These are phyloP conservation scores for Cinnamomum chago DNA, from an alignment of 164 flowering plant genomes.

Conservation along the genomic window DNA sequence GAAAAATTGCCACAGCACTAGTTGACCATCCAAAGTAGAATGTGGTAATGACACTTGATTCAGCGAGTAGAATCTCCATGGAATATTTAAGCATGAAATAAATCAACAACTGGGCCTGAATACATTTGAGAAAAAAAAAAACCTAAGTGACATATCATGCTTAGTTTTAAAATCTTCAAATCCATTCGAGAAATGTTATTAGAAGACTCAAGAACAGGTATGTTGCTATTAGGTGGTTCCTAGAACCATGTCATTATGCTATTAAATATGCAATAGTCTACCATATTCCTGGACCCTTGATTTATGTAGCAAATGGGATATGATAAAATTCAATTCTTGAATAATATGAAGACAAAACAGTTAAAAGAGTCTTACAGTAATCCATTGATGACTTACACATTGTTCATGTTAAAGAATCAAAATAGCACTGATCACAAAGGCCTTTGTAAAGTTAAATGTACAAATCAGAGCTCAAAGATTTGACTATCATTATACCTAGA, in stretches of 20 bases:
- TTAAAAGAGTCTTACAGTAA: neutral
- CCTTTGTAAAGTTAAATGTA: too few relatives aligned
- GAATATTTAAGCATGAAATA: conserved; percentile 92
- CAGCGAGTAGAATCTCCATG: conserved; percentile 80
- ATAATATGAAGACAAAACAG: neutral
- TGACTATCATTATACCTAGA: too few relatives aligned
- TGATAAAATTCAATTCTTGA: neutral
- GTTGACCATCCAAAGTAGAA: conserved; percentile 79
- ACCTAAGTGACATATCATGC: neutral
- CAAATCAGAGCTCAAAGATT: too few relatives aligned
- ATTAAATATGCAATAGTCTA: neutral
- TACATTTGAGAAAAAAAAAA: neutral
- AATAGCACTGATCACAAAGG: too few relatives aligned
- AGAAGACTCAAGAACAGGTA: neutral
- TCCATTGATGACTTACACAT: neutral
- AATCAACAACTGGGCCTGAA: conserved; percentile 68
- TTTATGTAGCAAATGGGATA: neutral
- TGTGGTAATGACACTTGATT: conserved; percentile 68
- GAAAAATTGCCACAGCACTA: conserved; percentile 61
- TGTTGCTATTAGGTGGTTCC: neutral
- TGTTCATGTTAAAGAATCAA: neutral
- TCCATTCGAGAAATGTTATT: neutral
- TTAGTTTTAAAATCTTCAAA: too few relatives aligned
- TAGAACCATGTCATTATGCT: neutral
- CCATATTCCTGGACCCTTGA: too few relatives aligned